phyloP scores from a whole-genome alignment of 768 basidiomycete genomes.

The Amanita polypyramis region DNA sequence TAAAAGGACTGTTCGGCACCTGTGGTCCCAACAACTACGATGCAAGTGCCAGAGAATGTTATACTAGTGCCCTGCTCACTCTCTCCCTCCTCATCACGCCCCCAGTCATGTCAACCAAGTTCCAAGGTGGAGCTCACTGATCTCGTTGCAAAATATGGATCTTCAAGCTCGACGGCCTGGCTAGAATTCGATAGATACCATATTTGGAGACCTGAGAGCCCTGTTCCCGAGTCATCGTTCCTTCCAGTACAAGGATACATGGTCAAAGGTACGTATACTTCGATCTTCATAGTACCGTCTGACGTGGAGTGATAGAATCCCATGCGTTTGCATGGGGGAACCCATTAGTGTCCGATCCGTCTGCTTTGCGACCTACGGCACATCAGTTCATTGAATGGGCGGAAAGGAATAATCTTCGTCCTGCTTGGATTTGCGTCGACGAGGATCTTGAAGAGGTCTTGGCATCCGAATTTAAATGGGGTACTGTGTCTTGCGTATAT shows the following conservation, averaged over 20 bases:
- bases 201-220: conserved; percentile 31
- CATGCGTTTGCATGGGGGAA: conserved; percentile 58
- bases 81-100: neutral
- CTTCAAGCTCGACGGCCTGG: conserved; percentile 63
- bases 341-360: conserved; percentile 38
- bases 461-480: conserved; percentile 37
- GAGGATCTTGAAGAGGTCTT: neutral
- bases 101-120: neutral
- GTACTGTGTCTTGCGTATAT: conserved; percentile 49
- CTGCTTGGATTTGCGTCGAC: conserved; percentile 30
- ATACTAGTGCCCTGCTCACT: neutral
- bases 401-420: conserved; percentile 33
- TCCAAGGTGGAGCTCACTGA: conserved; percentile 27
- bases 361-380: conserved; percentile 24
- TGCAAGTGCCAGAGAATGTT: neutral
- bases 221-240: conserved; percentile 29
- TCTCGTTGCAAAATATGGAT: conserved; percentile 56
- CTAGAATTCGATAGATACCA: conserved; percentile 47
- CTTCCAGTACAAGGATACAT: conserved; percentile 52
- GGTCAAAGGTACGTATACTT: conserved; percentile 17
- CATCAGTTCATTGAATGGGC: conserved; percentile 35
- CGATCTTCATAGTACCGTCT: neutral
- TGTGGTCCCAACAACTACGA: neutral
- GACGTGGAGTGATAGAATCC: conserved; percentile 17
- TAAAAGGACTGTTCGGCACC: neutral